phyloP scores from a whole-genome alignment of 1,284 basidiomycete genomes.

The Ustilago lituana region DNA sequence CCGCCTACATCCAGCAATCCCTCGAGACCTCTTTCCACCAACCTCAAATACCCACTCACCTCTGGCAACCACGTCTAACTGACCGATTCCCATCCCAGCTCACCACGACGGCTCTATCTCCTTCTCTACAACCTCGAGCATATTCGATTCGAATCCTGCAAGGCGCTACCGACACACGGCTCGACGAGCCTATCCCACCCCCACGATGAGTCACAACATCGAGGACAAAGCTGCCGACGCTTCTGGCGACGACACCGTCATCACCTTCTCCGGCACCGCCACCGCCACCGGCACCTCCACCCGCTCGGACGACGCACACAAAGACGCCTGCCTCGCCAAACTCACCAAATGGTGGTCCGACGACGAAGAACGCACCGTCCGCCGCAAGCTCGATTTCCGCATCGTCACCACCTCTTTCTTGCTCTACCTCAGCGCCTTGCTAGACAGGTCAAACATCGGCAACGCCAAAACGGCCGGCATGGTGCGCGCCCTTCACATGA shows the following conservation, averaged over 20 bases:
- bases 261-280: not conserved
- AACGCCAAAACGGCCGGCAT: slow-evolving; percentile 60
- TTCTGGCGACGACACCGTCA: not conserved
- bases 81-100: too few relatives aligned
- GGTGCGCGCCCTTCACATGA: slow-evolving; percentile 41
- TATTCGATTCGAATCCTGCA: too few relatives aligned
- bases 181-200: too few relatives aligned
- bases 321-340: slow-evolving; percentile 17
- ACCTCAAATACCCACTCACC: too few relatives aligned
- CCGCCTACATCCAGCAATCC: too few relatives aligned
- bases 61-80: too few relatives aligned
- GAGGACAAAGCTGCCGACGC: not conserved
- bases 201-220: slow-evolving; percentile 7
- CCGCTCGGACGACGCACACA: not conserved
- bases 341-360: slow-evolving; percentile 54
- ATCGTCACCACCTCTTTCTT: slow-evolving; percentile 38
- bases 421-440: slow-evolving; percentile 38
- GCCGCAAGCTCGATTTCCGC: slow-evolving; percentile 48
- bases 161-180: too few relatives aligned
- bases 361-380: slow-evolving; percentile 43
- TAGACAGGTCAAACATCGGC: slow-evolving; percentile 53
- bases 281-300: not conserved
- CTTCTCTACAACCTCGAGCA: too few relatives aligned
- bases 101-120: too few relatives aligned
- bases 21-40: too few relatives aligned